Evolutionary conservation across 179 eudicot genomes (phyloP), one percentile per base, ranked within the genome.

Genomic region (Heliamphora pulchella): DNA sequence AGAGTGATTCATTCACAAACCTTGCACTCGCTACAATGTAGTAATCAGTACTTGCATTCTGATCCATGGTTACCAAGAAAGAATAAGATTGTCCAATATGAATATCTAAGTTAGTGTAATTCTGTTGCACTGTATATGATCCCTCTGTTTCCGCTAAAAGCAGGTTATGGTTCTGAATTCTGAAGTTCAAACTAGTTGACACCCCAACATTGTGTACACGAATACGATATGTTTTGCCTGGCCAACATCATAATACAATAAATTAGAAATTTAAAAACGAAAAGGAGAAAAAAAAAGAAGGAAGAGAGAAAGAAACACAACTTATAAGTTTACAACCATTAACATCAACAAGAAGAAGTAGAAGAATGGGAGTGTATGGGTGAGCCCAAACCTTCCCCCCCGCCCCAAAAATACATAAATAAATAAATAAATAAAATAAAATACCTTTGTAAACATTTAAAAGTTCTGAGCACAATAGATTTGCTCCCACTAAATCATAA

Each of bases 31-130:
- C 98, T 2, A 96, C 99, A 20, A 96, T 89, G 83, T 96, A 96
- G 86, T 96, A 96, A 80, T 96, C 98, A 9, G 86, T 87, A 81
- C 94, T 94, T 11, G 99, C 99, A 79, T 94, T 91, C 86, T 96
- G 98, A 84, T 96, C 98, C 99, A 92, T 96, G 81, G 96, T 90
- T 17, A 96, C 97, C 53, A 96, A 85, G 80, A 96, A 96, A 17
- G 98, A 83, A 80, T 94, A 96, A 0, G 99, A 96, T 83, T 96
- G 99, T 39, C 99, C 99, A 14, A 96, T 98, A 85, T 92, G 97
- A 79, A 96, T 90, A 81, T 96, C 99, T 55, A 96, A 81, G 83
- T 86, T 91, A 55, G 89, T 75, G 77, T 86, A 92, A 78, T 92
- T 92, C 51, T 90, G 85, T 82, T 94, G 98, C 4, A 85, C 51